These are phyloP conservation scores for Pestalotiopsis fici DNA, from an alignment of 2,329 filamentous ascomycete genomes.

Conservation along the genomic window DNA sequence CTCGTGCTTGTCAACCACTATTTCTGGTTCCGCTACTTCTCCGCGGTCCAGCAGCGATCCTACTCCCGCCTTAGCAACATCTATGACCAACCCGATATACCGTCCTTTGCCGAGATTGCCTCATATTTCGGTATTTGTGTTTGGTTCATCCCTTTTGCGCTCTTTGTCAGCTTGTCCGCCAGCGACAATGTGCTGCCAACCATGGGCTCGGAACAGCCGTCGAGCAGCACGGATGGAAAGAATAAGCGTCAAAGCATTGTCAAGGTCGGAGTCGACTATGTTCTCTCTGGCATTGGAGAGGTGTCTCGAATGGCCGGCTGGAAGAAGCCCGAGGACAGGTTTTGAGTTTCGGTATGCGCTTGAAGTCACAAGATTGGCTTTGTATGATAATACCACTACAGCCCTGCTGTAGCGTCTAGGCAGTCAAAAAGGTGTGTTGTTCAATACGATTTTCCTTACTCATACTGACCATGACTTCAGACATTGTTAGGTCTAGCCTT, in stretches of 20 bases:
- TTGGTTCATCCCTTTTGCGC: conserved; percentile 92
- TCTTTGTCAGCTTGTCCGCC: conserved; percentile 92
- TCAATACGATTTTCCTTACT: not conserved
- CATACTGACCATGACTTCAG: not conserved
- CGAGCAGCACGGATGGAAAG: conserved; percentile 46
- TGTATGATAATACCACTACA: conserved; percentile 8
- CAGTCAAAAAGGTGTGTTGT: not conserved
- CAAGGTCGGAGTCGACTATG: conserved; percentile 63
- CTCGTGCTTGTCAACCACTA: conserved; percentile 91
- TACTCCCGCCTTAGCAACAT: conserved; percentile 60
- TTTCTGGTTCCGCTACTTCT: conserved; percentile 95
- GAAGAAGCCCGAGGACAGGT: conserved; percentile 40
- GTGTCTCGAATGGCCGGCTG: conserved; percentile 39
- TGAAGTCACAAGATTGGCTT: conserved; percentile 8
- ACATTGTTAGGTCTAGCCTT: not conserved
- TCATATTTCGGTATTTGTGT: conserved; percentile 96
- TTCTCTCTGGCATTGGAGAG: conserved; percentile 53
- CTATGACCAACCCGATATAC: conserved; percentile 66
- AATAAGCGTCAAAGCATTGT: conserved; percentile 63
- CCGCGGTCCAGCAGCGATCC: conserved; percentile 57
- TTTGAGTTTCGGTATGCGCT: conserved; percentile 22
- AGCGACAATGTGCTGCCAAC: conserved; percentile 94
- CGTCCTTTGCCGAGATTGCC: conserved; percentile 90
- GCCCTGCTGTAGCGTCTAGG: not conserved
- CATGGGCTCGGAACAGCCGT: conserved; percentile 74